Evolutionary conservation across 352 stramenopile species (phyloP).

Genomic region (Phytopythium vexans): DNA sequence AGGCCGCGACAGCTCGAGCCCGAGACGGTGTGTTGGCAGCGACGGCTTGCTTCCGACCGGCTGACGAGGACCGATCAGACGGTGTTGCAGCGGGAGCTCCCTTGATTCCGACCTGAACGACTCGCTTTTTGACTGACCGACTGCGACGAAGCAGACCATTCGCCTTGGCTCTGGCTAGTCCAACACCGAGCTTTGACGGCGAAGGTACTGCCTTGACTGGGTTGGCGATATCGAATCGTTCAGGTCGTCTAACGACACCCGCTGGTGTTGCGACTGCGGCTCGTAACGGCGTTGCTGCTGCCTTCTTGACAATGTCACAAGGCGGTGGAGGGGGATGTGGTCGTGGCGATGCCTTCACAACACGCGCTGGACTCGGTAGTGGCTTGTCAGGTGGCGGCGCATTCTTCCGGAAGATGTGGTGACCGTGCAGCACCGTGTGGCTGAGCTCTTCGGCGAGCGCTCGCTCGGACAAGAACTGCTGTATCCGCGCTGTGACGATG

Average conservation of each 20-base stretch:
- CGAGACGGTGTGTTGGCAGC: no score
- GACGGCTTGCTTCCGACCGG: conserved; percentile 1
- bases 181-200: background rate
- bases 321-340: background rate
- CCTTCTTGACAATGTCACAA: background rate
- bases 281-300: background rate
- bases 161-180: background rate
- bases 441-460: conserved; percentile 54
- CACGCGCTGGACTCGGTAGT: background rate
- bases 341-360: background rate
- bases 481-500: conserved; percentile 60
- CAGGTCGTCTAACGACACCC: no score
- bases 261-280: background rate
- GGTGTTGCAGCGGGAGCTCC: background rate
- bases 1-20: no score
- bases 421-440: conserved; percentile 70
- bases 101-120: background rate
- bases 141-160: conserved; percentile 5
- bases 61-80: background rate
- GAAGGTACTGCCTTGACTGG: no score
- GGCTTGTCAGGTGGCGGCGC: background rate
- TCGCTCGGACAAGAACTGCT: conserved; percentile 53
- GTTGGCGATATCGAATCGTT: no score
- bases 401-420: conserved; percentile 60
- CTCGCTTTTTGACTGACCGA: conserved; percentile 12